Percentiles rank a stretch among this genome's conserved stretches.
Conservation (phyloP, 306 rosid genomes). For the Rosa chinensis region DNA sequence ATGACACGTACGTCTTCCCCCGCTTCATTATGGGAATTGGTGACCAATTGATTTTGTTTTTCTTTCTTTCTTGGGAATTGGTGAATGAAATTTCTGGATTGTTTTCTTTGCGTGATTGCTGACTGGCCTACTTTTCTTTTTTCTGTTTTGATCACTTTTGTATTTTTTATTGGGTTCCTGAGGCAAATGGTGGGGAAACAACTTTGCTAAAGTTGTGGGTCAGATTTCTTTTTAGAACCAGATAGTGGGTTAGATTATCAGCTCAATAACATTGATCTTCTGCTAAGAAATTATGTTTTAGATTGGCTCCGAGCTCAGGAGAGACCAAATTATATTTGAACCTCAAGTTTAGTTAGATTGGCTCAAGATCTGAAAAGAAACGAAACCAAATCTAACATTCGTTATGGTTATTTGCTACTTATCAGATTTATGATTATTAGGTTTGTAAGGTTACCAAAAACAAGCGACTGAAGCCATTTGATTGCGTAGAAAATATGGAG, state of each 20-base stretch:
- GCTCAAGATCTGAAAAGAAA: not conserved
- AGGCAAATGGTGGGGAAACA: constrained; percentile 8
- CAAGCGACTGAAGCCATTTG: not conserved
- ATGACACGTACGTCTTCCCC: constrained; percentile 78
- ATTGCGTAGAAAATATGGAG: not conserved
- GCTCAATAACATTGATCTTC: not conserved
- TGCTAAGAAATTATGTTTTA: not conserved
- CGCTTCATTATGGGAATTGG: not conserved
- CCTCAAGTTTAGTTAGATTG: not conserved
- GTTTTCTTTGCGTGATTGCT: too few species aligned
- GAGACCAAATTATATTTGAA: not conserved
- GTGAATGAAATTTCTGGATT: not conserved
- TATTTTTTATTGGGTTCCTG: constrained; percentile 14
- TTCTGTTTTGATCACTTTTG: not conserved
- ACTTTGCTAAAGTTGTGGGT: not conserved
- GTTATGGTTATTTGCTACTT: not conserved
- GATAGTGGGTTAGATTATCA: not conserved
- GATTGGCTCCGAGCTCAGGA: too few species aligned
- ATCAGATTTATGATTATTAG: not conserved
- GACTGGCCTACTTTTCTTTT: too few species aligned
- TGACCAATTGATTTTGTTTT: not conserved
- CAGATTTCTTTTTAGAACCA: not conserved
- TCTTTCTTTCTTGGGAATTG: constrained; percentile 3
- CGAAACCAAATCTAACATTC: not conserved
- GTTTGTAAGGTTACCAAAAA: too few species aligned